phyloP scores from a whole-genome alignment of 768 basidiomycete genomes.

The Strobilomyces confusus region DNA sequence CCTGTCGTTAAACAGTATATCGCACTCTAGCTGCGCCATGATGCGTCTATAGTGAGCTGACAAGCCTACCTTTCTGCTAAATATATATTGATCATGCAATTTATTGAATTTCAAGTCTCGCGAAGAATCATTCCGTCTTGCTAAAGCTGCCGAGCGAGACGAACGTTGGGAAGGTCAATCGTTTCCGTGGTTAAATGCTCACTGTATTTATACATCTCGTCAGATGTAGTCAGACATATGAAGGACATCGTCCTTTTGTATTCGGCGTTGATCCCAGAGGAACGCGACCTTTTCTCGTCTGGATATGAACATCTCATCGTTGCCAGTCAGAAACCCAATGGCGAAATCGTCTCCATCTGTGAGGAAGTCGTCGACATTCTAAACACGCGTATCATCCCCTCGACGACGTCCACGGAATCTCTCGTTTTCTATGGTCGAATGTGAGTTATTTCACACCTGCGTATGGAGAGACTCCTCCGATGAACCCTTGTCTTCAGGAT shows the following conservation, averaged over 20 bases:
- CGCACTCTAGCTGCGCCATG: no score
- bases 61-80: no score
- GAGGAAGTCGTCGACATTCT: background rate
- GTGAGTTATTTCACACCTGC: background rate
- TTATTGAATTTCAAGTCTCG: background rate
- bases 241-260: background rate
- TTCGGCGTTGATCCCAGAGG: background rate
- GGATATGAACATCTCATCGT: background rate
- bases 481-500: no score
- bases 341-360: background rate
- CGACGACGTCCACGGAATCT: background rate
- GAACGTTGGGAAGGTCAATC: no score
- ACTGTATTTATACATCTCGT: background rate
- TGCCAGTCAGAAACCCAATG: background rate
- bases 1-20: no score
- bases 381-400: no score
- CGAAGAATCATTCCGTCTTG: background rate
- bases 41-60: no score
- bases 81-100: no score
- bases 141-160: background rate
- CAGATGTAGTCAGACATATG: background rate
- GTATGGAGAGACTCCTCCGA: no score
- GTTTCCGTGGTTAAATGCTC: background rate
- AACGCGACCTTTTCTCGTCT: background rate
- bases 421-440: background rate